Evolutionary conservation across 2,329 filamentous ascomycete species (phyloP), one percentile per base, ranked within the genome.

Genomic region (Hymenotorrendiella dingleyae): DNA sequence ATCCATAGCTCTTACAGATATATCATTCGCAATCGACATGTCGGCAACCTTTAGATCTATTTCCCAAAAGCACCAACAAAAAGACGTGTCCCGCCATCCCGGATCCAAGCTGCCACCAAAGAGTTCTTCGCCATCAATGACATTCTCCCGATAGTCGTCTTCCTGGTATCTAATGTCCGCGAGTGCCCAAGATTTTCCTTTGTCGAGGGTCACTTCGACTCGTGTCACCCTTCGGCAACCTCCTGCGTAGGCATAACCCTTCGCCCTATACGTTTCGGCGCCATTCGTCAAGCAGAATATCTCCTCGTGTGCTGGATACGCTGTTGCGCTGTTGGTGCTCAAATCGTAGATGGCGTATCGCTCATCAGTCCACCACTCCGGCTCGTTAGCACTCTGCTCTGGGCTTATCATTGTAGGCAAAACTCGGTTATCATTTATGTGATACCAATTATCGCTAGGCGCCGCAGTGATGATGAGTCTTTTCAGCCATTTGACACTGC

Each of bases 21-120:
- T 78, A 55, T 89, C 87, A 32, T 80, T 75, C 1, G 85, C 76
- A 3, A 65, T 65, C 29, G 69, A 67, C 12, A 95, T 68, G 19
- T 85, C 78, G 0, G 70, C 58, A 0, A 85, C 63, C 0, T 77
- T 63, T 16, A 95, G 71, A 8, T 82, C 75, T 14, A 94, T 65
- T 11, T 83, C 78, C 89, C 89, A 96, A 64, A 94, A 93, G 61
- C 85, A 94, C 88, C 89, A 96, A 60, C 87, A 93, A 64, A 94
- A 94, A 53, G 75, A 84, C 2, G 76, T 79, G 61, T 94, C 88
- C 26, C 87, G 73, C 82, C 84, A 89, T 40, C 76, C 77, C 75
- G 94, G 81, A 58, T 95, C 89, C 4, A 95, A 62, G 35, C 71
- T 76, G 2, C 88, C 87, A 4, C 86, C 88, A 48, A 77, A 94